Evolutionary conservation across 2,329 filamentous ascomycete genomes (phyloP), one percentile per base, ranked within the genome.

Genomic region (Exserohilum rostratum): DNA sequence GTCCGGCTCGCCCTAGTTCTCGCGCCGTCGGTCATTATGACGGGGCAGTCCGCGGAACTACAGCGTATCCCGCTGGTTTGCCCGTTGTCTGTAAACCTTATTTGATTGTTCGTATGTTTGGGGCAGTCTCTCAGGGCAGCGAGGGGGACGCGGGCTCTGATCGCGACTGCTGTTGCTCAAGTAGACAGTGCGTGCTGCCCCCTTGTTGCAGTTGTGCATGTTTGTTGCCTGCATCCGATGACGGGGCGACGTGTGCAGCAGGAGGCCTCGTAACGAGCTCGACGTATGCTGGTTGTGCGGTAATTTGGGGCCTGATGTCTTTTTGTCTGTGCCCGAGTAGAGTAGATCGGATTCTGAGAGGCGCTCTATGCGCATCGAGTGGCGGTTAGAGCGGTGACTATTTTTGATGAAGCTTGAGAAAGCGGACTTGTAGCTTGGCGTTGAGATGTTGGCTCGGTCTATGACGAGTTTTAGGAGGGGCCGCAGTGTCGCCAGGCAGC

Each of bases 401-500:
- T 49, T 58, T 30, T 52, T 42, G 13, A 50, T 5, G 13, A 43
- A 54, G n/a, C 35, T 51, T 12, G 48, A 53, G 11, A 46, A 39
- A 30, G 51, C 46, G 13, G 50, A 47, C 7, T 50, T 40, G 18
- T 38, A 54, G 7, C 54, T 6, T 9, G 35, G n/a, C 1, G 27
- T 57, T 10, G 45, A 31, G 5, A 22, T 27, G 0, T 40, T 27
- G 11, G 53, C 57, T 45, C 45, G 46, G 38, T 3, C 39, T 2
- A 60, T 30, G 1, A 53, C n/a, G 27, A 40, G 17, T 37, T 66
- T 73, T 46, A 83, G 71, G 0, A 83, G 70, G 1, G 82, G 82
- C 1, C 80, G 79, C 1, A 83, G 75, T 1, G 80, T 82, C 5
- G 81, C 81, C 6, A 83, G 73, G 60, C 79, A 82, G 25, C 78